phyloP scores from a whole-genome alignment of 2,329 filamentous ascomycete genomes.

The Sporothrix luriei region DNA sequence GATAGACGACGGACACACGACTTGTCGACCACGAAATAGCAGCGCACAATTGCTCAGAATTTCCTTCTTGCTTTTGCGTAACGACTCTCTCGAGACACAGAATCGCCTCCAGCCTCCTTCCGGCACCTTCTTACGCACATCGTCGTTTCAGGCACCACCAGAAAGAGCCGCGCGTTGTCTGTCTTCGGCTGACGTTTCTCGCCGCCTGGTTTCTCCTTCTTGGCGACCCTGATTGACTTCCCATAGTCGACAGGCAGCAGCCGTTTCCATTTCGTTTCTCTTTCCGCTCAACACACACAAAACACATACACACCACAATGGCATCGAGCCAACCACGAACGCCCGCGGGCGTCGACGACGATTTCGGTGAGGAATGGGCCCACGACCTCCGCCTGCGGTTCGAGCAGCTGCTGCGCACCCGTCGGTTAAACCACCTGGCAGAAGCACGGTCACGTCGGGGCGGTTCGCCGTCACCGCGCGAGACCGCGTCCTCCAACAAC shows the following conservation, averaged over 20 bases:
- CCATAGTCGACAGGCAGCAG: conserved; percentile 21
- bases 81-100: background rate
- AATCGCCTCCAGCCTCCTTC: background rate
- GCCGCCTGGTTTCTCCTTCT: background rate
- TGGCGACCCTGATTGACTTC: background rate
- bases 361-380: conserved; percentile 73
- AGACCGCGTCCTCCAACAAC: conserved; percentile 55
- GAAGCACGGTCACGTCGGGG: conserved; percentile 58
- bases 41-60: conserved; percentile 21
- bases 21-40: no score
- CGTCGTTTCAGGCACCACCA: background rate
- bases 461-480: conserved; percentile 58
- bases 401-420: conserved; percentile 81
- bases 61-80: background rate
- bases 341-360: conserved; percentile 40
- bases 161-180: conserved; percentile 15
- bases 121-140: background rate
- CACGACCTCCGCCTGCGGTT: conserved; percentile 80
- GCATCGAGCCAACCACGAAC: conserved; percentile 38
- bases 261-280: background rate
- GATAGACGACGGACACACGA: conserved; percentile 11
- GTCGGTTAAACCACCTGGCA: conserved; percentile 81
- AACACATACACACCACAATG: conserved; percentile 39
- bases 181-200: conserved; percentile 5
- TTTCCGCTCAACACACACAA: background rate